These are phyloP conservation scores for Russula abietina DNA, from an alignment of 768 basidiomycete species.

Conservation along the genomic window DNA sequence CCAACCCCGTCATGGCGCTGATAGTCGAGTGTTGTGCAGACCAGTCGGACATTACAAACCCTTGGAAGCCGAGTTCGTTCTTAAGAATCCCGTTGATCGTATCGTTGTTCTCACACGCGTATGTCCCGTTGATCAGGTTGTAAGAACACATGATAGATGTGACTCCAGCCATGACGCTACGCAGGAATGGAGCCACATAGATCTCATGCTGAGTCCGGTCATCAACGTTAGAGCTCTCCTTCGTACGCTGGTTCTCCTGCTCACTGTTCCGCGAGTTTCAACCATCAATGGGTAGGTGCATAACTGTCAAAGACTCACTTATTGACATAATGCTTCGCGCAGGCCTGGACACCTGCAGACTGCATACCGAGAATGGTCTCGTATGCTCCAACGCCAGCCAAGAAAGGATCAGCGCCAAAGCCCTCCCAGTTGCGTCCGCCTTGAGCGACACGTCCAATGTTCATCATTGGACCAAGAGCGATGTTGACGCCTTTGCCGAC, in stretches of 20 bases:
- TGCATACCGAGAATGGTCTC: constrained; percentile 85
- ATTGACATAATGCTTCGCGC: too few species aligned
- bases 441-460: constrained; percentile 69
- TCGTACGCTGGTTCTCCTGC: too few species aligned
- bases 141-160: constrained; percentile 73
- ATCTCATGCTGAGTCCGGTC: too few species aligned
- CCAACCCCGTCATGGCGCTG: constrained; percentile 53
- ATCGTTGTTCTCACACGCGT: constrained; percentile 70
- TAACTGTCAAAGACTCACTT: constrained; percentile 42
- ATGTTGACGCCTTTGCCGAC: too few species aligned
- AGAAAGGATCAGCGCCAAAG: constrained; percentile 87
- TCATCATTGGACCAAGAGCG: too few species aligned
- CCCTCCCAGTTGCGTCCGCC: constrained; percentile 94
- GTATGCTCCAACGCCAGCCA: constrained; percentile 70
- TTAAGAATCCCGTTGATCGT: constrained; percentile 71
- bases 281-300: not conserved
- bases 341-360: too few species aligned
- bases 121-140: too few species aligned
- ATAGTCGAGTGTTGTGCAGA: constrained; percentile 56
- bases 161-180: constrained; percentile 68
- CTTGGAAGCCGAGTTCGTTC: constrained; percentile 70
- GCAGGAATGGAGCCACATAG: constrained; percentile 64
- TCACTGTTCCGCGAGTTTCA: too few species aligned
- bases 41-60: constrained; percentile 77
- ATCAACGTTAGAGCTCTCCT: too few species aligned